Conservation (phyloP, 495 filamentous ascomycete species). For the Amphirosellinia nigrospora region DNA sequence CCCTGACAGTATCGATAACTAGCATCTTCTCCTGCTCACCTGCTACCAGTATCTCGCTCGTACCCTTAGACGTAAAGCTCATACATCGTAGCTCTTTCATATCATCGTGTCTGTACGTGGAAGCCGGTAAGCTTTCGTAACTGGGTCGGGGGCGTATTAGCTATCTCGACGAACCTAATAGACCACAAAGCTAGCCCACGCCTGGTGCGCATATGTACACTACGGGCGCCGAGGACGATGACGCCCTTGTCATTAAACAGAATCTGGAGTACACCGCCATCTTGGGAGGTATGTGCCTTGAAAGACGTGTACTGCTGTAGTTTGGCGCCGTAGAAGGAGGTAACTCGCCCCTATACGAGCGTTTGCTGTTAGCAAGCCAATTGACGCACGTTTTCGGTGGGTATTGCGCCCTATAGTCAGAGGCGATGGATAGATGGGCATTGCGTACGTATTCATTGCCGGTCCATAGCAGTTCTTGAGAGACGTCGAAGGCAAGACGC, state of each 20-base stretch:
- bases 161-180: conserved; percentile 58
- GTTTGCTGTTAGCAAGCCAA: background rate
- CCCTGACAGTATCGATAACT: conserved; percentile 86
- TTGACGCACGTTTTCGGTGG: background rate
- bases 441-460: conserved; percentile 83
- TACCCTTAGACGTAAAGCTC: conserved; percentile 87
- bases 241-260: conserved; percentile 87
- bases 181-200: conserved; percentile 87
- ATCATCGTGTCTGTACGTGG: conserved; percentile 61
- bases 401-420: background rate
- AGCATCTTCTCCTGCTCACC: conserved; percentile 89
- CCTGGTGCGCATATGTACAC: conserved; percentile 83
- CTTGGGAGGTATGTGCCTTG: conserved; percentile 67
- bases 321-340: conserved; percentile 82
- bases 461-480: conserved; percentile 87
- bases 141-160: background rate
- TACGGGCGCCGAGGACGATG: conserved; percentile 75
- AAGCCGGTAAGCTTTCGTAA: conserved; percentile 8
- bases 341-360: conserved; percentile 72
- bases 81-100: conserved; percentile 90
- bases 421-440: background rate
- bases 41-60: conserved; percentile 81
- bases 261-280: conserved; percentile 78
- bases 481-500: conserved; percentile 83
- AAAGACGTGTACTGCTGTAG: conserved; percentile 76